These are phyloP conservation scores for Fusarium oligoseptatum DNA, from an alignment of 2,329 filamentous ascomycete genomes.

Conservation along the genomic window DNA sequence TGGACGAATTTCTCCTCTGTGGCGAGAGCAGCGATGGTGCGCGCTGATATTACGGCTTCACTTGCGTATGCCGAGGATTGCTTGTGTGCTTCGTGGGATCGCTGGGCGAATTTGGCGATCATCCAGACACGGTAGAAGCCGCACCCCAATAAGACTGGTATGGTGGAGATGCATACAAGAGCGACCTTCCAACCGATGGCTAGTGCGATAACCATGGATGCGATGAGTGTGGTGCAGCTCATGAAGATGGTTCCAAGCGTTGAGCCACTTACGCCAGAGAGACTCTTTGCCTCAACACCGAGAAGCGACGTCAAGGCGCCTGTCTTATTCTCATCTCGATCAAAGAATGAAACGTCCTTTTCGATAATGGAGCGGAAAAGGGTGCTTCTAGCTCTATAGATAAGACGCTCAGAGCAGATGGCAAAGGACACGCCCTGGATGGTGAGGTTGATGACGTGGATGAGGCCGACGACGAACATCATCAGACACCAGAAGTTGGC, in stretches of 20 bases:
- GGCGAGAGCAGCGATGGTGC: slow-evolving; percentile 33
- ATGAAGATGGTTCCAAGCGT: slow-evolving; percentile 24
- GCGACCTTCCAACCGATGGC: slow-evolving; percentile 59
- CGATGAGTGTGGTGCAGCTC: slow-evolving; percentile 9
- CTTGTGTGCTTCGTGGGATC: background rate
- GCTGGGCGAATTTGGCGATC: slow-evolving; percentile 37
- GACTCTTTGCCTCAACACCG: slow-evolving; percentile 16
- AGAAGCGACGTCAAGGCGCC: slow-evolving; percentile 44
- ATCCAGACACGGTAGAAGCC: slow-evolving; percentile 55
- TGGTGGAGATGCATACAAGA: slow-evolving; percentile 57
- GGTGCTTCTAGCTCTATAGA: slow-evolving; percentile 7
- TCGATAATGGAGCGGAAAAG: slow-evolving; percentile 42
- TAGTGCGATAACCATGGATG: slow-evolving; percentile 16
- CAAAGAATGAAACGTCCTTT: slow-evolving; percentile 56
- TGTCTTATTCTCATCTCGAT: slow-evolving; percentile 35
- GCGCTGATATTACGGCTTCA: slow-evolving; percentile 25
- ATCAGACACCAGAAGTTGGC: background rate
- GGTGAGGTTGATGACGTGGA: background rate
- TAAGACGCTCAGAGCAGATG: slow-evolving; percentile 35
- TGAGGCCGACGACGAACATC: background rate
- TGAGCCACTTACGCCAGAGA: slow-evolving; percentile 23
- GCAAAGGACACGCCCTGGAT: slow-evolving; percentile 36
- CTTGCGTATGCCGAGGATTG: slow-evolving; percentile 19
- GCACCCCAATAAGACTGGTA: slow-evolving; percentile 56
- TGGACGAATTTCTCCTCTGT: slow-evolving; percentile 3